phyloP scores from a whole-genome alignment of 768 basidiomycete species.

The Rhodotorula taiwanensis region DNA sequence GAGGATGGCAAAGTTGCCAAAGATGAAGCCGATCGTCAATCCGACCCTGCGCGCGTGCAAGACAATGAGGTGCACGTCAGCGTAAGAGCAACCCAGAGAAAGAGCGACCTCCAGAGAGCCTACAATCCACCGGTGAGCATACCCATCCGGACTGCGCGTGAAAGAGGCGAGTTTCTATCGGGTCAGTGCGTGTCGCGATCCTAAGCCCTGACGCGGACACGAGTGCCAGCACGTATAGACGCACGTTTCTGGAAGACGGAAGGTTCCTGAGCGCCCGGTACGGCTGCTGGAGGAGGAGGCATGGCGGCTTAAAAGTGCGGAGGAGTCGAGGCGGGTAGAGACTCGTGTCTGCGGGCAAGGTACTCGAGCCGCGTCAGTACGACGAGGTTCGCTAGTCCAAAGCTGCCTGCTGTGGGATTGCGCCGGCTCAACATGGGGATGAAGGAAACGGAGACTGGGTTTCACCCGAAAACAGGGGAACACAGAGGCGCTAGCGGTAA shows the following conservation, averaged over 20 bases:
- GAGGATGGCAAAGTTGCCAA: conserved; percentile 85
- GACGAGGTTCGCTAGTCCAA: no score
- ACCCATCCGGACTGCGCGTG: conserved; percentile 32
- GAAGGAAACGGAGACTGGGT: no score
- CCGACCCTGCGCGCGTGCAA: conserved; percentile 53
- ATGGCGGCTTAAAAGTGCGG: not conserved
- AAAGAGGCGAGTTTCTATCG: not conserved
- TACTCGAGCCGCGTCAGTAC: no score
- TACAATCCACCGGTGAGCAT: conserved; percentile 24
- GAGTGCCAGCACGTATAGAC: not conserved
- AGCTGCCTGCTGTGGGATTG: no score
- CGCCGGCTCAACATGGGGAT: no score
- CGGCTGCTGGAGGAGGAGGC: conserved; percentile 16
- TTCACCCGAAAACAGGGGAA: no score
- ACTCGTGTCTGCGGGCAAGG: no score
- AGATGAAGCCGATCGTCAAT: conserved; percentile 93
- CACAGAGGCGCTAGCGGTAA: no score
- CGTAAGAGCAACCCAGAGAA: not conserved
- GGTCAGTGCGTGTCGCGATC: no score
- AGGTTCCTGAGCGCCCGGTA: not conserved
- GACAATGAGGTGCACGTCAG: not conserved
- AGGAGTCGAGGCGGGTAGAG: no score
- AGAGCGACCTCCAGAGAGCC: no score
- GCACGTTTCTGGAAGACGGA: conserved; percentile 18
- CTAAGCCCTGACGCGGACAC: no score